phyloP scores from a whole-genome alignment of 257 asterid genomes.

The Linaria vulgaris region DNA sequence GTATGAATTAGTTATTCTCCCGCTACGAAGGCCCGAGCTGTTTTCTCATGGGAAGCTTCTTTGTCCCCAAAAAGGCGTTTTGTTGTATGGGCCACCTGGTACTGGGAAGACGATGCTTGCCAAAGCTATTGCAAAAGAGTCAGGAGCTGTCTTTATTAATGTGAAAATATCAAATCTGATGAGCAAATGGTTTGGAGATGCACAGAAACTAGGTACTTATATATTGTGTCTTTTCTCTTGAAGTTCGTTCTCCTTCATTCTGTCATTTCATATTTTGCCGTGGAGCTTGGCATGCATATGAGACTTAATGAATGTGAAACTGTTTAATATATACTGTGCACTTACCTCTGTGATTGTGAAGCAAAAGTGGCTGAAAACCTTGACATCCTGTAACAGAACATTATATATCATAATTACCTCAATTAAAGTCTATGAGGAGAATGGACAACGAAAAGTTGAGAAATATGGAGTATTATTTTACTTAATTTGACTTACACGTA shows the following conservation, averaged over 20 bases:
- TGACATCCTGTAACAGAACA: neutral
- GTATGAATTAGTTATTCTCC: slow-evolving; percentile 87
- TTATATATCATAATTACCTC: no score
- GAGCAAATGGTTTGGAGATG: slow-evolving; percentile 99
- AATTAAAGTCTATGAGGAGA: no score
- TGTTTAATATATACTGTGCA: neutral
- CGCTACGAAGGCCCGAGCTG: slow-evolving; percentile 78
- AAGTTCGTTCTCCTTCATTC: slow-evolving; percentile 5
- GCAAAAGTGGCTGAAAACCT: neutral
- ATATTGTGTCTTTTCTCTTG: slow-evolving; percentile 4
- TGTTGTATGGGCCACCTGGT: slow-evolving; percentile 97
- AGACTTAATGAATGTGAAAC: neutral
- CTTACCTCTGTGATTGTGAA: neutral
- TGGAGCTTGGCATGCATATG: neutral
- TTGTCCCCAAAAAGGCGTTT: slow-evolving; percentile 88
- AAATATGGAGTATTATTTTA: neutral
- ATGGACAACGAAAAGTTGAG: no score
- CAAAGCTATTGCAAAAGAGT: slow-evolving; percentile 95
- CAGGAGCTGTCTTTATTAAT: slow-evolving; percentile 88
- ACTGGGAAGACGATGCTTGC: slow-evolving; percentile 99
- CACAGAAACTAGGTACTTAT: slow-evolving; percentile 88
- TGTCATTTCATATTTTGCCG: slow-evolving; percentile 2
- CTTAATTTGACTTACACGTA: no score
- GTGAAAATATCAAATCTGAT: slow-evolving; percentile 79
- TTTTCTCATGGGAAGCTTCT: slow-evolving; percentile 90